These are phyloP conservation scores for Pleurotus giganteus DNA, from an alignment of 768 basidiomycete species.

Conservation along the genomic window DNA sequence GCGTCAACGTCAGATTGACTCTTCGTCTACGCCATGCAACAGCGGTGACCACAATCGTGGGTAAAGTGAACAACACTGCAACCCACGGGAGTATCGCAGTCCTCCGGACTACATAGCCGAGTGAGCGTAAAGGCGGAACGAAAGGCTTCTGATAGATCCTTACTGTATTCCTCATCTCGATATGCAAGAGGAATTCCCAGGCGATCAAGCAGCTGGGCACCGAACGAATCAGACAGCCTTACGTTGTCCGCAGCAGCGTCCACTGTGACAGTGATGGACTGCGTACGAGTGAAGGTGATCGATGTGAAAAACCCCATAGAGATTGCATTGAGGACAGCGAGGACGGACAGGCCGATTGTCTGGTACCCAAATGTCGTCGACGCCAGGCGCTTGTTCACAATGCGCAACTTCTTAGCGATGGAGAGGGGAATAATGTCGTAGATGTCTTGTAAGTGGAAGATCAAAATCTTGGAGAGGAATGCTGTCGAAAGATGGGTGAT, in stretches of 20 bases:
- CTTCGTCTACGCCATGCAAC: no score
- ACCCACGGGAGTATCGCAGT: no score
- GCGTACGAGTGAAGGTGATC: constrained; percentile 12
- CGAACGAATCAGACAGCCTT: constrained; percentile 5
- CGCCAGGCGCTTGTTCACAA: constrained; percentile 9
- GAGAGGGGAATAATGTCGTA: constrained; percentile 15
- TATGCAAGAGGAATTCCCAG: constrained; percentile 14
- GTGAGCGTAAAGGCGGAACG: no score
- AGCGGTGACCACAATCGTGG: no score
- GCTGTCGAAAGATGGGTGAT: constrained; percentile 13
- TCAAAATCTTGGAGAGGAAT: constrained; percentile 10
- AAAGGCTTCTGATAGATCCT: no score
- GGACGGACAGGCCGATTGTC: constrained; percentile 6
- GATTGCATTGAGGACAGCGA: constrained; percentile 7
- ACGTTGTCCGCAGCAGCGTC: constrained; percentile 4
- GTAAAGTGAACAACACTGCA: no score
- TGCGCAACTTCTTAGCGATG: constrained; percentile 13
- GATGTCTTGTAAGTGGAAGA: constrained; percentile 17
- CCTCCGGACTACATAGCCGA: no score
- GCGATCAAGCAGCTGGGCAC: constrained; percentile 3
- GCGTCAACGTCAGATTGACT: no score
- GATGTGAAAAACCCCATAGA: constrained; percentile 12
- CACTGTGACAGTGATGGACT: constrained; percentile 10
- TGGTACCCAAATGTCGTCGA: constrained; percentile 13
- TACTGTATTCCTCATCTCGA: constrained; percentile 14